phyloP scores from a whole-genome alignment of 2,329 filamentous ascomycete species.

The Aspergillus brunneoviolaceus region DNA sequence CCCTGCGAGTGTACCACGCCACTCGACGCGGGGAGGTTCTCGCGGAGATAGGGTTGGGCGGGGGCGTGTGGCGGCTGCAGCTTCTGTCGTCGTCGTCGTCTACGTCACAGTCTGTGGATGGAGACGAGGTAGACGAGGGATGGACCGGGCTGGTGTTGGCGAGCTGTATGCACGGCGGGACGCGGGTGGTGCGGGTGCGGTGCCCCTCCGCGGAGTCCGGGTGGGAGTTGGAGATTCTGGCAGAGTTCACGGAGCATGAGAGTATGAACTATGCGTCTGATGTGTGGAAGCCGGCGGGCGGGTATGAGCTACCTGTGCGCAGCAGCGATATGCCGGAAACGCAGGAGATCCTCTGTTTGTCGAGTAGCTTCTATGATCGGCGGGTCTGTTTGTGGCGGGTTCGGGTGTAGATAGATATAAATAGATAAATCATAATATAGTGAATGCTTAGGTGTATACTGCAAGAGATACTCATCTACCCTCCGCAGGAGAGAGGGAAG shows the following conservation, averaged over 20 bases:
- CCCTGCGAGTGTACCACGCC: conserved; percentile 61
- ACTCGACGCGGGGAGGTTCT: conserved; percentile 52
- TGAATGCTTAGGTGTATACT: background rate
- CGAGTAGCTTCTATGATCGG: conserved; percentile 56
- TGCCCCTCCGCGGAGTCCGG: conserved; percentile 19
- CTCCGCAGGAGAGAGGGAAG: no score
- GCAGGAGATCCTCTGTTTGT: conserved; percentile 36
- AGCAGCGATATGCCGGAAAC: background rate
- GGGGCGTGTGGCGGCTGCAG: conserved; percentile 86
- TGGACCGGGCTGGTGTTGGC: conserved; percentile 62
- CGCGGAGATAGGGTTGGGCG: conserved; percentile 65
- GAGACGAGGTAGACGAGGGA: background rate
- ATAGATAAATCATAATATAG: no score
- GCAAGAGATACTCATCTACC: background rate
- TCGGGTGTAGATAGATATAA: conserved; percentile 18
- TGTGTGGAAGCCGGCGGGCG: conserved; percentile 32
- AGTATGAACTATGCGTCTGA: conserved; percentile 96
- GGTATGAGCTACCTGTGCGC: conserved; percentile 9
- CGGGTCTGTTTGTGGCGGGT: conserved; percentile 51
- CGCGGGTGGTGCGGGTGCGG: conserved; percentile 59
- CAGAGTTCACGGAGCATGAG: conserved; percentile 76
- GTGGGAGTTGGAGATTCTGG: conserved; percentile 66
- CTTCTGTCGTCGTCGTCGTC: conserved; percentile 35
- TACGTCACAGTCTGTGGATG: conserved; percentile 1
- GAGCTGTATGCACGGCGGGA: conserved; percentile 92